phyloP scores from a whole-genome alignment of 140 eudicot genomes.

The Stevia rebaudiana region DNA sequence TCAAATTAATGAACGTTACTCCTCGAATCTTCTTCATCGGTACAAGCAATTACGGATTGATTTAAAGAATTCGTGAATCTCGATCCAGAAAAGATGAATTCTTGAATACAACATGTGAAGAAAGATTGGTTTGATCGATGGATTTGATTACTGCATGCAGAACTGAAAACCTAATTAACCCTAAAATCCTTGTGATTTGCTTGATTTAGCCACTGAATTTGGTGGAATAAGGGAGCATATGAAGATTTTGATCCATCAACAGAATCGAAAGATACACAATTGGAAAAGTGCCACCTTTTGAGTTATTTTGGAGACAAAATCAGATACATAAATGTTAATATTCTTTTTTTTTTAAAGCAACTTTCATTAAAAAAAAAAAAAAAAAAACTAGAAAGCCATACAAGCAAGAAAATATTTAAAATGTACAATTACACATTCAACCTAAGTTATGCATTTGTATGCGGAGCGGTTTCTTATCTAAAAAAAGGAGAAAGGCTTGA shows the following conservation, averaged over 20 bases:
- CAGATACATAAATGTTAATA: background rate
- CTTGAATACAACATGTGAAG: constrained; percentile 7
- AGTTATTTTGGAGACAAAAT: background rate
- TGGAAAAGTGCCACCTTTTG: constrained; percentile 9
- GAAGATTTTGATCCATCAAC: constrained; percentile 21
- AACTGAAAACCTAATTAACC: constrained; percentile 8
- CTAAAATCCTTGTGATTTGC: constrained; percentile 16
- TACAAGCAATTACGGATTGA: constrained; percentile 8
- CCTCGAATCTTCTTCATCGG: constrained; percentile 45
- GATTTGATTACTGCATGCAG: constrained; percentile 24
- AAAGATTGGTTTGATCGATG: constrained; percentile 13
- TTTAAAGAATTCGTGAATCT: constrained; percentile 13
- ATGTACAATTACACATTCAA: no score
- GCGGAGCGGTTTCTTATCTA: no score
- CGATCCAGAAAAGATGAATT: background rate
- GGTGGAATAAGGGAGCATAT: constrained; percentile 7
- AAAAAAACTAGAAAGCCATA: no score
- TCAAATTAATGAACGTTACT: constrained; percentile 29
- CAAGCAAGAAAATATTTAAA: no score
- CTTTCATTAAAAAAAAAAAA: no score
- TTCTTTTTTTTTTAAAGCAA: no score
- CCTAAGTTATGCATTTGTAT: no score
- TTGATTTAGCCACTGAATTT: constrained; percentile 8
- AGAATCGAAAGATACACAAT: constrained; percentile 10
- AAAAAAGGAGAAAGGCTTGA: no score